A percentile compares a stretch with the other conserved stretches of the same genome.
phyloP scores from a whole-genome alignment of 176 grass and related monocot genomes.

The Dactylis glomerata region DNA sequence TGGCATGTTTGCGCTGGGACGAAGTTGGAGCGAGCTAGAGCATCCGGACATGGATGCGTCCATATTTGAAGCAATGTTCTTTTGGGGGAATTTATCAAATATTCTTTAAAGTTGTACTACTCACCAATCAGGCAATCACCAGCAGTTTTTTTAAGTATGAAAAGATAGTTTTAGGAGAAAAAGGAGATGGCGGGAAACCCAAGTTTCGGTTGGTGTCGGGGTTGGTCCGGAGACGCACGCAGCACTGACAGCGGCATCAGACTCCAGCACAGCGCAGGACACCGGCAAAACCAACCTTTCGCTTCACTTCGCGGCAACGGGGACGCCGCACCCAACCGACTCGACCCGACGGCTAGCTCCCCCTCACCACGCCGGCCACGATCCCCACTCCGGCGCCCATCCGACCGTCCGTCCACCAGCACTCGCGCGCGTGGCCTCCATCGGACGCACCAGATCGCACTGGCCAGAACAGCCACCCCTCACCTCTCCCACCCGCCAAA shows the following conservation, averaged over 20 bases:
- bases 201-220: constrained; percentile 52
- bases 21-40: not conserved
- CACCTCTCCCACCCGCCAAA: constrained; percentile 47
- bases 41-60: not conserved
- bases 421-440: not conserved
- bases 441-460: constrained; percentile 32
- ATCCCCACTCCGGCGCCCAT: not conserved
- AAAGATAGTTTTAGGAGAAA: not conserved
- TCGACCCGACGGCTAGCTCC: constrained; percentile 16
- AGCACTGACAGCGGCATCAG: not conserved
- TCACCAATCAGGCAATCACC: not conserved
- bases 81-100: no score
- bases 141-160: not conserved
- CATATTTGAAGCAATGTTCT: no score
- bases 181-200: constrained; percentile 47
- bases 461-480: constrained; percentile 40
- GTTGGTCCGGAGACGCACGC: constrained; percentile 36
- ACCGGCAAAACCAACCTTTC: constrained; percentile 24
- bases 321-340: constrained; percentile 85
- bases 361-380: constrained; percentile 44
- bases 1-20: no score
- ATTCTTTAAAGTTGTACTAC: not conserved
- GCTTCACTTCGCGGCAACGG: constrained; percentile 98
- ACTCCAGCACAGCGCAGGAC: constrained; percentile 13
- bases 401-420: not conserved